Percentiles rank a stretch among this genome's conserved stretches.
Conservation (phyloP, 441 rosid genomes). For the Breynia disticha region DNA sequence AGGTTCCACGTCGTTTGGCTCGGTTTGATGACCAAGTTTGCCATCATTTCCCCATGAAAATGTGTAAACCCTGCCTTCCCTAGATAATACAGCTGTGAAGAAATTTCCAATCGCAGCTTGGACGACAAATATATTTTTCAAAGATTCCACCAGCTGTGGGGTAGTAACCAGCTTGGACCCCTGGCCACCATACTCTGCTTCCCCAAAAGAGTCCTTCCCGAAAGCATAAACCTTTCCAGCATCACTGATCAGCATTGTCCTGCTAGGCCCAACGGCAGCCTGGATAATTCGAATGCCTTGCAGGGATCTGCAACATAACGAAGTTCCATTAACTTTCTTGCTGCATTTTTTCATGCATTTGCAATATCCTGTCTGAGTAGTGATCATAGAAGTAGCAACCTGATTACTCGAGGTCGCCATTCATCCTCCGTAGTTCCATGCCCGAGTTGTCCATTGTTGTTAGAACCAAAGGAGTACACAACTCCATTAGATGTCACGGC, state of each 20-base stretch:
- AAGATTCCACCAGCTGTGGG: constrained; percentile 66
- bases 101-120: constrained; percentile 95
- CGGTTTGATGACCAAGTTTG: constrained; percentile 75
- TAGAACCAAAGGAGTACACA: constrained; percentile 77
- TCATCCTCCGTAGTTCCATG: constrained; percentile 70
- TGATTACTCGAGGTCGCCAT: constrained; percentile 63
- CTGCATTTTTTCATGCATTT: constrained; percentile 22
- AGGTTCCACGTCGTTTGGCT: constrained; percentile 67
- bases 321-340: constrained; percentile 33
- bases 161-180: constrained; percentile 46
- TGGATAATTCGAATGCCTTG: constrained; percentile 90
- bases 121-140: constrained; percentile 76
- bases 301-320: constrained; percentile 77
- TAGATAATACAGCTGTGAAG: constrained; percentile 81
- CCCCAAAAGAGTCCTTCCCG: constrained; percentile 77
- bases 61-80: constrained; percentile 96
- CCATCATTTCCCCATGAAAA: constrained; percentile 82
- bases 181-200: constrained; percentile 54
- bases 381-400: constrained; percentile 45
- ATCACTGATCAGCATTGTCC: constrained; percentile 94
- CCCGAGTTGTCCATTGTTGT: constrained; percentile 84
- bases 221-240: constrained; percentile 73
- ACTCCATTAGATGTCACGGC: constrained; percentile 69
- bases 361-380: constrained; percentile 20
- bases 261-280: constrained; percentile 87